Evolutionary conservation across 495 filamentous ascomycete species (phyloP).

Genomic region (Rhizodiscina lignyota): DNA sequence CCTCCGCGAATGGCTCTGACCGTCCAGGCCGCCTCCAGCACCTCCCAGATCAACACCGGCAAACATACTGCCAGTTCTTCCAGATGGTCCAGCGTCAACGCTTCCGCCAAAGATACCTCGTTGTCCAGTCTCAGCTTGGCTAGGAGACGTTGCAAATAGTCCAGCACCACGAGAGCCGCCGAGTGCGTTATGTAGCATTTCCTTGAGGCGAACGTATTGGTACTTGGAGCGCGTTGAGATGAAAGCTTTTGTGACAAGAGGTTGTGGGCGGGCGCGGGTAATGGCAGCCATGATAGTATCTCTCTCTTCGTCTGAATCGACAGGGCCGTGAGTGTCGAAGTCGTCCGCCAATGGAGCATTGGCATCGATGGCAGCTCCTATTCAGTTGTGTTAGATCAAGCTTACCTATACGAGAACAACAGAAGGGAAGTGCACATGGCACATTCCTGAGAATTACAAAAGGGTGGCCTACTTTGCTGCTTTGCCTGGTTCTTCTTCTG

Average conservation of each 20-base stretch:
- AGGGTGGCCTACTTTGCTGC: constrained; percentile 69
- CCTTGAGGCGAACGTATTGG: constrained; percentile 69
- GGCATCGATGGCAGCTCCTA: constrained; percentile 83
- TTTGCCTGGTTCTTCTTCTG: constrained; percentile 99
- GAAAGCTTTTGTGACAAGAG: constrained; percentile 49
- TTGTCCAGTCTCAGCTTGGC: neutral
- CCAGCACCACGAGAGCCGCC: constrained; percentile 15
- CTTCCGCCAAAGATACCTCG: too few relatives aligned
- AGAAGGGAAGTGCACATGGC: too few relatives aligned
- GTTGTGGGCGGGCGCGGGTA: constrained; percentile 53
- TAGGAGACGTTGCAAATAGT: constrained; percentile 10
- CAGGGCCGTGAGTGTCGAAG: constrained; percentile 47
- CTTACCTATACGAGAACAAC: neutral
- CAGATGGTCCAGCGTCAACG: too few relatives aligned
- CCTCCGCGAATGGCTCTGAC: neutral
- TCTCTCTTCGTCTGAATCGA: constrained; percentile 89
- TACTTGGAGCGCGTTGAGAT: constrained; percentile 57
- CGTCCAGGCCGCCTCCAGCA: neutral
- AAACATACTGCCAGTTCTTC: neutral
- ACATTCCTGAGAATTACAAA: too few relatives aligned
- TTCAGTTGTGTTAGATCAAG: constrained; percentile 4
- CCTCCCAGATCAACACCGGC: neutral
- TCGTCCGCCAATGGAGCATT: constrained; percentile 86
- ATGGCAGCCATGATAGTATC: constrained; percentile 77
- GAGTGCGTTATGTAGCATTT: constrained; percentile 68